Evolutionary conservation across 2,329 filamentous ascomycete species (phyloP), one percentile per base, ranked within the genome.

Genomic region (Clathrospora elynae): DNA sequence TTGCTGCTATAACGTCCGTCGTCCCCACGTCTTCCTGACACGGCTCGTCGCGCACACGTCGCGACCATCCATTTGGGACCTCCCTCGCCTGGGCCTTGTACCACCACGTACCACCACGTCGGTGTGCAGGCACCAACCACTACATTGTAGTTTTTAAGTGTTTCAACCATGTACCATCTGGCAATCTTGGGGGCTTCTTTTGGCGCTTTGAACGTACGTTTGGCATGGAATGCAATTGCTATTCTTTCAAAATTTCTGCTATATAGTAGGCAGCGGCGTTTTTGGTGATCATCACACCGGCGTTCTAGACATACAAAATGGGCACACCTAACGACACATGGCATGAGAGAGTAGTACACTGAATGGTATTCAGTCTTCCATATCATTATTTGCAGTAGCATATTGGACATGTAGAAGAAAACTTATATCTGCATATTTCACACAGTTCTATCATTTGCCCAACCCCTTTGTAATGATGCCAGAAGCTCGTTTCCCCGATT

Each of bases 141-240:
- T 55, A 47, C 49, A 57, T 51, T 44, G 55, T 52, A 55, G 51
- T 53, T 60, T 50, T 49, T 55, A 47, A 53, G 51, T 54, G 54
- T 55, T 54, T 52, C 60, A 46, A 55, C 52, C 39, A 52, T 58
- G 55, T 59, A 59, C 40, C 43, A 53, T 49, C 34, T 45, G 44
- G 40, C 48, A 45, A 46, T 50, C 26, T 46, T 42, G 42, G 43
- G 42, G 37, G 44, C 35, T 35, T 49, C 33, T 43, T 49, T 42
- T 51, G 17, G 35, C 38, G 34, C 33, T 42, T 36, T 42, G 45
- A 49, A 51, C 47, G 43, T 54, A 52, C 22, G 40, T 42, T 53
- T 35, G 28, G 32, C 32, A 36, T 42, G 37, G 30, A 29, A 37
- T 38, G 14, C 19, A 19, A 33, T 10, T 35, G 19, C 34, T 37